Conservation (phyloP, 352 stramenopile species). For the Globisporangium apiculatum region DNA sequence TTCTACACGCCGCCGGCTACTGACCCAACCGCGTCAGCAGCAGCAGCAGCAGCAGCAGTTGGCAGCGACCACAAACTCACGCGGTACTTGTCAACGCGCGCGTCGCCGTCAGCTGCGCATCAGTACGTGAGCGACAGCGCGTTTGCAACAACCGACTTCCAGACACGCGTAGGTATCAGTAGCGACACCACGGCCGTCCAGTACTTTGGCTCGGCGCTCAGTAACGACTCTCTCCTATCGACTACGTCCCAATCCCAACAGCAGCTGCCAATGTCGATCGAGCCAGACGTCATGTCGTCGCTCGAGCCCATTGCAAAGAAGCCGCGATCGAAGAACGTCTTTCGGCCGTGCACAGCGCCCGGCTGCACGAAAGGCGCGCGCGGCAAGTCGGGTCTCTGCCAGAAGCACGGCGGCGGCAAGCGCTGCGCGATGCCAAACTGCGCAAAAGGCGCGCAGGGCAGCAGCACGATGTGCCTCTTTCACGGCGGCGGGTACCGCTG, state of each 20-base stretch:
- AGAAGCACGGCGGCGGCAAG: constrained; percentile 83
- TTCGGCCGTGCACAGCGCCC: constrained; percentile 47
- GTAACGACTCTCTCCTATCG: background rate
- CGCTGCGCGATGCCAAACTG: constrained; percentile 52
- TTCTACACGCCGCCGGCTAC: background rate
- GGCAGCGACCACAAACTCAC: constrained; percentile 22
- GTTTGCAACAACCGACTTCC: no score
- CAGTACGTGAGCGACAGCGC: background rate
- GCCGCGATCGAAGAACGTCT: constrained; percentile 62
- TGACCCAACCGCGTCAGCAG: background rate
- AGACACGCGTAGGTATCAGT: background rate
- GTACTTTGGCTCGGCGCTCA: background rate
- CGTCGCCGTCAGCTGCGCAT: constrained; percentile 6
- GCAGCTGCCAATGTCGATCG: background rate
- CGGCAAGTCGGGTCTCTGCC: constrained; percentile 76
- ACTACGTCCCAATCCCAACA: background rate
- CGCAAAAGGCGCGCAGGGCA: constrained; percentile 77
- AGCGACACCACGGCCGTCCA: background rate
- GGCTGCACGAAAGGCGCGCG: constrained; percentile 74
- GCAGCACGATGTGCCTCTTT: constrained; percentile 68
- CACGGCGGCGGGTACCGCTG: constrained; percentile 84
- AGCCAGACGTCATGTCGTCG: constrained; percentile 11
- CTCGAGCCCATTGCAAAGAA: constrained; percentile 46
- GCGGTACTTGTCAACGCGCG: constrained; percentile 21
- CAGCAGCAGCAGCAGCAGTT: constrained; percentile 3